Base-by-base conservation (phyloP, 768 basidiomycete species). In the Sporobolomyces pararoseus region DNA sequence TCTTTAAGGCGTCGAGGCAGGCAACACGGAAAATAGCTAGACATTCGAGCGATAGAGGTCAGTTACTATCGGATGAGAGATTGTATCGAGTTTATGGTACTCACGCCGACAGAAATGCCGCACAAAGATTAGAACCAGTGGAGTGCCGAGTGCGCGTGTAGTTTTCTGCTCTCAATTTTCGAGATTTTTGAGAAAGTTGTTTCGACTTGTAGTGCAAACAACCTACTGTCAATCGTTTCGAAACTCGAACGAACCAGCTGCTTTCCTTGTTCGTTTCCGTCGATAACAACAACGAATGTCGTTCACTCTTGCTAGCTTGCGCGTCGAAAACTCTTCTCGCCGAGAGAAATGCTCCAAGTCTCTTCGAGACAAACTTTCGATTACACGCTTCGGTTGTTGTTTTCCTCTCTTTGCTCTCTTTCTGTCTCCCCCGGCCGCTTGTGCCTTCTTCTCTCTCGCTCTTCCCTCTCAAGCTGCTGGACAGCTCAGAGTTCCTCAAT, bases 21-120 rank as follows among this genome's bases (percentile, higher is more conserved):
- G 62, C 61, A 69, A 69, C 68, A 69, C 68, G 68, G 68, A 66
- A 51, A 63, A 46, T 37, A 69, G 68, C 68, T 69, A 60, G 7
- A n/a, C 2, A 32, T 4, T 27, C 0, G 37, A 4, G 29, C 2
- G 21, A n/a, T n/a, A n/a, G n/a, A n/a, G n/a, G 46, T 47, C 46
- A 47, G 46, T 47, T 47, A 13, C 13, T 12, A 7, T 47, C 46
- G 10, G 14, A 14, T 6, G 46, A 42, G 39, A 7, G 10, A 44
- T 47, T 23, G 27, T 14, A 31, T 4, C 44, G 14, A 12, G 31
- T 32, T 3, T 61, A 14, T 4, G 58, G 58, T 47, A 60, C 59
- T 2, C 46, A 61, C 59, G 59, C 59, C 46, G 59, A 61, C 59
- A 47, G 27, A 34, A 29, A 47, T 61, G 59, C 59, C 59, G 59